phyloP scores from a whole-genome alignment of 495 filamentous ascomycete genomes.

The Endocarpon pusillum region DNA sequence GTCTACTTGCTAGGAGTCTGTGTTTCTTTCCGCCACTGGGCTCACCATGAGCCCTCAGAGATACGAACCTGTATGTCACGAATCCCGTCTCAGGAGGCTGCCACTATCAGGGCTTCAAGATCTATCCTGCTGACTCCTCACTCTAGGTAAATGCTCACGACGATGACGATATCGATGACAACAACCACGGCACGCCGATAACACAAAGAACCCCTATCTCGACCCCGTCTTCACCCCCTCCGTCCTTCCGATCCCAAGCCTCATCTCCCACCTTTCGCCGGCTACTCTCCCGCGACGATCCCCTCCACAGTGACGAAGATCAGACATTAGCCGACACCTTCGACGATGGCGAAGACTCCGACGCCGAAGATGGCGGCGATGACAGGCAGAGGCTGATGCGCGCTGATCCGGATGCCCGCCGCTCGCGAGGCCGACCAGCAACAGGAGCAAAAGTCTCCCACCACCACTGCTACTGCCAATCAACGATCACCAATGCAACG shows the following conservation, averaged over 20 bases:
- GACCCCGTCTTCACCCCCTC: constrained; percentile 73
- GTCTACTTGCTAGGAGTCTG: background rate
- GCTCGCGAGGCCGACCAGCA: constrained; percentile 17
- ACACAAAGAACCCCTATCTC: constrained; percentile 21
- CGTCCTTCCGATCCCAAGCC: constrained; percentile 77
- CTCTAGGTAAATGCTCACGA: constrained; percentile 36
- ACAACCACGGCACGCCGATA: constrained; percentile 23
- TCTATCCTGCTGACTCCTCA: background rate
- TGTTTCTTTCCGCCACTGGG: constrained; percentile 15
- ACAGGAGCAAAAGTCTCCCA: constrained; percentile 2
- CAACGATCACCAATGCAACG: constrained; percentile 20
- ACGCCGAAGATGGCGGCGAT: constrained; percentile 56
- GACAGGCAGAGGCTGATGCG: constrained; percentile 76
- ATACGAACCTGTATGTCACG: constrained; percentile 61
- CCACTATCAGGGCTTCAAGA: constrained; percentile 4
- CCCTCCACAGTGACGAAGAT: constrained; percentile 41
- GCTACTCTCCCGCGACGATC: constrained; percentile 34
- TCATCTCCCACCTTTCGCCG: constrained; percentile 51
- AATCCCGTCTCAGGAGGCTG: constrained; percentile 3
- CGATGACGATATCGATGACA: constrained; percentile 29
- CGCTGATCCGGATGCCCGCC: constrained; percentile 33
- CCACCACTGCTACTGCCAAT: constrained; percentile 6
- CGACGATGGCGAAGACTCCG: constrained; percentile 51
- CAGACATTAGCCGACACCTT: constrained; percentile 80
- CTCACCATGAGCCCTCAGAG: constrained; percentile 61